Conservation (phyloP, 208 protist genomes). For the Wallacemonas collosoma region DNA sequence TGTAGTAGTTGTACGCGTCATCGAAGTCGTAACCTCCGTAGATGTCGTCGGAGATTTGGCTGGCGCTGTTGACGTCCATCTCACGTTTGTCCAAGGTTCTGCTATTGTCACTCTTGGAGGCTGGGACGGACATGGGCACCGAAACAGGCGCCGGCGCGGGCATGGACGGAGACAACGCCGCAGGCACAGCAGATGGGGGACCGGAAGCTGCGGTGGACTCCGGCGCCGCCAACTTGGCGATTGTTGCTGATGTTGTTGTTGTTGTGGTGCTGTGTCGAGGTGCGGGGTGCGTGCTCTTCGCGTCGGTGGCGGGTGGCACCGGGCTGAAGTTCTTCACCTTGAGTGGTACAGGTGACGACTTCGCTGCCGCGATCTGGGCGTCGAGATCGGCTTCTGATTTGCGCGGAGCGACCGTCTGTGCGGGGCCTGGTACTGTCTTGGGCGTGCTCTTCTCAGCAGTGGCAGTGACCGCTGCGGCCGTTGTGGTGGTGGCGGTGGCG, state of each 20-base stretch:
- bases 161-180: neutral
- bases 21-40: constrained; percentile 6
- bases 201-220: too few relatives aligned
- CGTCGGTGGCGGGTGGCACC: neutral
- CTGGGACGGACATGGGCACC: neutral
- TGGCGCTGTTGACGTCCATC: neutral
- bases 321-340: neutral
- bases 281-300: constrained; percentile 8
- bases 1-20: constrained; percentile 17
- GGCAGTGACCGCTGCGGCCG: too few relatives aligned
- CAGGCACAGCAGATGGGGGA: neutral
- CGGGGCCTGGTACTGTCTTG: too few relatives aligned
- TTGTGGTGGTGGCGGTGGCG: too few relatives aligned
- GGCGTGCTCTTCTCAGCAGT: too few relatives aligned
- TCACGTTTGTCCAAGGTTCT: neutral
- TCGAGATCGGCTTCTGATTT: neutral
- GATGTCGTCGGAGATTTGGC: neutral
- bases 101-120: neutral
- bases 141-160: neutral
- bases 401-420: neutral
- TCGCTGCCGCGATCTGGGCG: neutral
- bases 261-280: neutral
- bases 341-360: neutral
- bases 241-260: neutral
- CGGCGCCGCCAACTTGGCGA: too few relatives aligned